These are phyloP conservation scores for Wickerhamiella pararugosa DNA, from an alignment of 1,139 yeast genomes.

Conservation along the genomic window DNA sequence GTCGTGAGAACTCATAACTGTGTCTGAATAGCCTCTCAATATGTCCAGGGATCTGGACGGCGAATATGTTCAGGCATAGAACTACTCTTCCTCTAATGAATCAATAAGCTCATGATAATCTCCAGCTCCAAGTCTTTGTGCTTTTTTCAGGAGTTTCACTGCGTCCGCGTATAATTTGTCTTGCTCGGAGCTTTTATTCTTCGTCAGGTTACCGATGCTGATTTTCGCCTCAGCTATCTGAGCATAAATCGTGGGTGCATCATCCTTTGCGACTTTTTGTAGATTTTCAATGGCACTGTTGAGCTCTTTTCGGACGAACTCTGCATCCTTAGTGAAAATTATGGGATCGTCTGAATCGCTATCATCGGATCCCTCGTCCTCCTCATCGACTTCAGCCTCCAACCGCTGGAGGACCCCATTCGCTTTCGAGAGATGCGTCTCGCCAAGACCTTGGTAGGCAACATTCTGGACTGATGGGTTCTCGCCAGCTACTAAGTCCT, in stretches of 20 bases:
- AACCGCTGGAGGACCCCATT: constrained; percentile 18
- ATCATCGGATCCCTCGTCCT: constrained; percentile 17
- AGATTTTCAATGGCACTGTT: constrained; percentile 44
- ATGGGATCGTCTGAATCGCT: constrained; percentile 16
- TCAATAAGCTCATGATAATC: constrained; percentile 22
- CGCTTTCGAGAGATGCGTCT: constrained; percentile 24
- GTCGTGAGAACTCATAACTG: too few relatives aligned
- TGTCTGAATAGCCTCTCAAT: too few relatives aligned
- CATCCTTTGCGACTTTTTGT: constrained; percentile 45
- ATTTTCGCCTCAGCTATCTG: constrained; percentile 73
- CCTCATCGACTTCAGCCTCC: constrained; percentile 16
- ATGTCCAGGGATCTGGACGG: too few relatives aligned
- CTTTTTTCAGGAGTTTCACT: constrained; percentile 25
- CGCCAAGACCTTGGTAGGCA: constrained; percentile 24
- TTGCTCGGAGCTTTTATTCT: constrained; percentile 50
- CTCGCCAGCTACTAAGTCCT: not conserved
- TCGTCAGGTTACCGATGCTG: constrained; percentile 57
- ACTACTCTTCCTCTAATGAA: constrained; percentile 9
- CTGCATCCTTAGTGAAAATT: constrained; percentile 14
- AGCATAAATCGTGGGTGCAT: constrained; percentile 71
- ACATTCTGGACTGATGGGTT: constrained; percentile 10
- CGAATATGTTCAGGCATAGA: not conserved
- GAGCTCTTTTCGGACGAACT: constrained; percentile 36
- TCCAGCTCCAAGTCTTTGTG: constrained; percentile 25
- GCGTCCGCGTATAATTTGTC: constrained; percentile 52